Conservation (phyloP, 2,329 filamentous ascomycete species). For the Exophiala phaeomuriformis region DNA sequence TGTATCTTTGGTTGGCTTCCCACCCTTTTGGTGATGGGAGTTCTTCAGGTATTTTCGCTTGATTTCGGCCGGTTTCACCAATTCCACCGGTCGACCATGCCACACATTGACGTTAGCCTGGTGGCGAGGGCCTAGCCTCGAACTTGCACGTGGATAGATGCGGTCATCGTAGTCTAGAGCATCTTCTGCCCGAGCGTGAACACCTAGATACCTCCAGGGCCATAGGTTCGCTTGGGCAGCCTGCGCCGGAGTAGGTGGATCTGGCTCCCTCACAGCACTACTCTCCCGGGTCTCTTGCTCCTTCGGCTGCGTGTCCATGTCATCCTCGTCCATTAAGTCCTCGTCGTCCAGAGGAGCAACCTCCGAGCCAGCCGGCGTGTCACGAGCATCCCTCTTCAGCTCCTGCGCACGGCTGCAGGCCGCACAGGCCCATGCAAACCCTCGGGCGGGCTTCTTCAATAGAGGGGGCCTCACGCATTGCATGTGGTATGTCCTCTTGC, state of each 20-base stretch:
- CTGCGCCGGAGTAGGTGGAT: constrained; percentile 69
- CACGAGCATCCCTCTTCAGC: constrained; percentile 78
- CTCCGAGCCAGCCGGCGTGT: constrained; percentile 65
- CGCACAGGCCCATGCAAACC: constrained; percentile 96
- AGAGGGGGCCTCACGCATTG: constrained; percentile 88
- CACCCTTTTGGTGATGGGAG: constrained; percentile 61
- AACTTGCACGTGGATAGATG: constrained; percentile 92
- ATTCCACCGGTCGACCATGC: constrained; percentile 80
- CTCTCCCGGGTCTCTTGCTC: constrained; percentile 30
- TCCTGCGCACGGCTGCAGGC: constrained; percentile 95
- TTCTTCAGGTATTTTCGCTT: constrained; percentile 67
- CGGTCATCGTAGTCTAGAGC: constrained; percentile 94
- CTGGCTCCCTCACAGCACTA: constrained; percentile 43
- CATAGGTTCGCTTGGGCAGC: constrained; percentile 88
- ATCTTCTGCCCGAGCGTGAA: constrained; percentile 92
- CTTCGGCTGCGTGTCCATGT: constrained; percentile 59
- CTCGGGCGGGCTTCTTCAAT: constrained; percentile 90
- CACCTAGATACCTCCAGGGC: constrained; percentile 92
- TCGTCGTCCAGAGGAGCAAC: constrained; percentile 53
- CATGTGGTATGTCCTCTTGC: constrained; percentile 95
- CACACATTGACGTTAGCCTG: constrained; percentile 80
- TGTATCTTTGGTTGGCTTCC: constrained; percentile 71
- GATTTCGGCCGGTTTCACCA: constrained; percentile 78
- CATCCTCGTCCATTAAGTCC: constrained; percentile 57
- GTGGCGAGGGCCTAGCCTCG: constrained; percentile 80